These are phyloP conservation scores for Chiua sp. DNA, from an alignment of 1,284 basidiomycete genomes.

Conservation along the genomic window DNA sequence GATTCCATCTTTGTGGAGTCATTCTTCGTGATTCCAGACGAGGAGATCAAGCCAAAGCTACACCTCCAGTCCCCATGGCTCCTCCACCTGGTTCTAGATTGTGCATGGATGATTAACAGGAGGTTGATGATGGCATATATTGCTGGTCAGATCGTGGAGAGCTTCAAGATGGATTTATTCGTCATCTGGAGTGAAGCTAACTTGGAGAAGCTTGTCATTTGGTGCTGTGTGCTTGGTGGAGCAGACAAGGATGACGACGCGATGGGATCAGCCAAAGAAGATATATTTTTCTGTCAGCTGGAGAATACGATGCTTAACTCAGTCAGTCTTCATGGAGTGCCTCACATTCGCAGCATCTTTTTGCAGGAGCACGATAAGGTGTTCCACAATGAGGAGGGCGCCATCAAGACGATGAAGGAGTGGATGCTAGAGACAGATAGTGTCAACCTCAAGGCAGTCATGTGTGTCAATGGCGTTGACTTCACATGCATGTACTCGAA, in stretches of 20 bases:
- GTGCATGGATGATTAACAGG: conserved; percentile 97
- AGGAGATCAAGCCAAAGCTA: conserved; percentile 91
- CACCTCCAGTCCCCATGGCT: conserved; percentile 97
- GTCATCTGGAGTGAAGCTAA: conserved; percentile 99
- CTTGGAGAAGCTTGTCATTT: conserved; percentile 96
- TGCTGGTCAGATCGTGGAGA: conserved; percentile 92
- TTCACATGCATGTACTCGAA: conserved; percentile 94
- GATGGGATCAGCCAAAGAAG: conserved; percentile 82
- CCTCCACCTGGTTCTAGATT: conserved; percentile 95
- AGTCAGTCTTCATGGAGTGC: conserved; percentile 95
- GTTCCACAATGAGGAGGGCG: conserved; percentile 67
- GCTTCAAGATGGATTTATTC: conserved; percentile 96
- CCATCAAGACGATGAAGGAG: conserved; percentile 75
- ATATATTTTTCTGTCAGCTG: conserved; percentile 95
- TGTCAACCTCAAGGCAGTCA: conserved; percentile 92
- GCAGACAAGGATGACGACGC: conserved; percentile 92
- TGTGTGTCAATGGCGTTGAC: conserved; percentile 96
- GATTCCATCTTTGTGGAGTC: conserved; percentile 97
- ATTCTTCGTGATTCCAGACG: conserved; percentile 99
- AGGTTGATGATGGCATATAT: conserved; percentile 97
- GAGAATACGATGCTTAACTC: conserved; percentile 97
- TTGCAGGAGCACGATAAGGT: conserved; percentile 90
- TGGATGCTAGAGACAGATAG: conserved; percentile 99
- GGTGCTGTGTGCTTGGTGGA: conserved; percentile 92
- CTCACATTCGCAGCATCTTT: conserved; percentile 93